These are phyloP conservation scores for Neurospora sp. DNA, from an alignment of 495 filamentous ascomycete species.

Conservation along the genomic window DNA sequence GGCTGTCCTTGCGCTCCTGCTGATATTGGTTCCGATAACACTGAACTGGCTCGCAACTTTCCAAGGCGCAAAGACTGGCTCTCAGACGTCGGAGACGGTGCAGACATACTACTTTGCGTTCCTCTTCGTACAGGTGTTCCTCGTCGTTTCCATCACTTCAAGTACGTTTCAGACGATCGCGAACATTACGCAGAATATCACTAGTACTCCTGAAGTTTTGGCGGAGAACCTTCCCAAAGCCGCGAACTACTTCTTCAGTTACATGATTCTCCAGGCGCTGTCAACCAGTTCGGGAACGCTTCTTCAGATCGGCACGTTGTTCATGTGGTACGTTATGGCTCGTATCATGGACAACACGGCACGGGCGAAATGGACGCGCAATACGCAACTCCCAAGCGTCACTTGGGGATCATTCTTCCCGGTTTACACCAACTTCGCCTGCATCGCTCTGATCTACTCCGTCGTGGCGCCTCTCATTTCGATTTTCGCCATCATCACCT, in stretches of 20 bases:
- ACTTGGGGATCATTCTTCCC: constrained; percentile 94
- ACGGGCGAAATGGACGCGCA: constrained; percentile 77
- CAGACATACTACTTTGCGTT: constrained; percentile 93
- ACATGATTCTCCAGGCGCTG: constrained; percentile 91
- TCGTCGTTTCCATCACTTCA: constrained; percentile 84
- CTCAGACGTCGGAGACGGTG: constrained; percentile 66
- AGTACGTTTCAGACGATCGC: constrained; percentile 61
- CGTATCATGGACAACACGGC: constrained; percentile 78
- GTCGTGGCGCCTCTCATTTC: constrained; percentile 85
- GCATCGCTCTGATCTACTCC: constrained; percentile 87
- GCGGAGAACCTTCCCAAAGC: constrained; percentile 78
- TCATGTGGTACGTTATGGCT: constrained; percentile 71
- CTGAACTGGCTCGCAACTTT: constrained; percentile 57
- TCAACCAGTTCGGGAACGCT: constrained; percentile 82
- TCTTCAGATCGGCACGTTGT: constrained; percentile 67
- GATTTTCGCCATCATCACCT: constrained; percentile 89
- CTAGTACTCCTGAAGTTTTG: constrained; percentile 56
- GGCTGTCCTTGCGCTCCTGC: constrained; percentile 63
- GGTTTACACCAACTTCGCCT: constrained; percentile 89
- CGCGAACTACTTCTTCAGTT: constrained; percentile 95
- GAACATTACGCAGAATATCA: constrained; percentile 45
- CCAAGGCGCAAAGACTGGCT: constrained; percentile 77
- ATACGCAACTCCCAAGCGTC: constrained; percentile 66
- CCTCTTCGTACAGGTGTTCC: constrained; percentile 89
- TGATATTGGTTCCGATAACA: constrained; percentile 70